Percentiles rank a stretch among this genome's conserved stretches.
These are phyloP conservation scores for slime mould (Dictyostelium discoideum) DNA, from an alignment of 78 protist genomes.

Conservation along the genomic window DNA sequence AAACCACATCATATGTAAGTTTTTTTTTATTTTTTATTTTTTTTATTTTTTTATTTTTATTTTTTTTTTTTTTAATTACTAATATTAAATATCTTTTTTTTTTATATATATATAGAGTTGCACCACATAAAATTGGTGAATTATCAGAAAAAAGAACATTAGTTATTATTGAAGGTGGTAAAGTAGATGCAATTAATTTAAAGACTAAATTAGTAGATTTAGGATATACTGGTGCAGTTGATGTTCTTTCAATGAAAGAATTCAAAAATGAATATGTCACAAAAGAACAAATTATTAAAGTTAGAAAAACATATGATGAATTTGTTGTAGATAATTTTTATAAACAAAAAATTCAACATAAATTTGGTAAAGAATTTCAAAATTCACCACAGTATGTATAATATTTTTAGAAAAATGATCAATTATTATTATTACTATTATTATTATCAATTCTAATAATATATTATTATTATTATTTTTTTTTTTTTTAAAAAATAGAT, in stretches of 20 bases:
- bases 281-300: background rate
- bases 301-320: background rate
- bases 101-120: background rate
- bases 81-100: background rate
- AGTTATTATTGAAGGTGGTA: background rate
- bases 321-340: background rate
- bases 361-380: background rate
- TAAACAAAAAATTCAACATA: background rate
- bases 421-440: background rate
- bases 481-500: background rate
- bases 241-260: background rate
- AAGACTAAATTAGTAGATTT: background rate
- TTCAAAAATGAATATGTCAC: background rate
- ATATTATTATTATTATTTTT: background rate
- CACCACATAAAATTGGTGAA: background rate
- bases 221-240: background rate
- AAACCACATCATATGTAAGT: slow-evolving; percentile 14
- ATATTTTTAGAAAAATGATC: background rate
- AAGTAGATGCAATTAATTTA: background rate
- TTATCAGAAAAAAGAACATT: background rate
- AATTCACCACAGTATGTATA: background rate
- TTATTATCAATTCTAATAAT: background rate
- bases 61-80: background rate
- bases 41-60: background rate
- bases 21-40: background rate